Base-by-base conservation (phyloP, 306 rosid species). In the Abrus precatorius region DNA sequence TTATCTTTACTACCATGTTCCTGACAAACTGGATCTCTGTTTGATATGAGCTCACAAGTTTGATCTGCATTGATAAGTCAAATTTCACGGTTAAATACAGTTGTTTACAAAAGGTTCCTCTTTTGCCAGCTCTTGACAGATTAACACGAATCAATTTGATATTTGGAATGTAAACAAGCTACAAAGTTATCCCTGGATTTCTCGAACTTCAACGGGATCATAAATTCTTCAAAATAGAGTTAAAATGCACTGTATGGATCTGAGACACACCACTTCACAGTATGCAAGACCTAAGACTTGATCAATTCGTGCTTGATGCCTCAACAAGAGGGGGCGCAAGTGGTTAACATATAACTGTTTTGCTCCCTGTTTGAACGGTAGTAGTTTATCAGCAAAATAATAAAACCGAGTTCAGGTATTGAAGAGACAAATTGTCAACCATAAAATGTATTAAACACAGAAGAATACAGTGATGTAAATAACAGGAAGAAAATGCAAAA, bases 291-390 rank as follows among this genome's bases (percentile, higher is more conserved):
- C 95, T 82, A 93, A 55, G 84, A 89, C 70, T 40, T 38, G 90
- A 83, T 95, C 99, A 72, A 88, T 65, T 78, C 76, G 88, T 0
- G 82, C 84, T 81, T 95, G 97, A 84, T 89, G 95, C 91, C 82
- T 89, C 73, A 74, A 54, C 87, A 95, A 80, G 86, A 95, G 88
- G 10, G 97, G 99, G 43, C 97, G 97, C 62, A 95, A 56, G 78
- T 93, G 90, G 76, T 81, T 89, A 65, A 11, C 41, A 80, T 93
- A 95, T 82, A 95, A 53, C 77, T 89, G 90, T 67, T 89, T 89
- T 20, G 97, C 97, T 72, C 99, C 97, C 97, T 91, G 82, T 40
- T 77, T 64, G 56, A 81, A 77, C 77, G 68, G 63, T 77, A 64
- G 62, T 43, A 61, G 50, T 83, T 72, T 53, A 14, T 78, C 66